Evolutionary conservation across 768 basidiomycete species (phyloP), one percentile per base, ranked within the genome.

Genomic region (Mrakia frigida): DNA sequence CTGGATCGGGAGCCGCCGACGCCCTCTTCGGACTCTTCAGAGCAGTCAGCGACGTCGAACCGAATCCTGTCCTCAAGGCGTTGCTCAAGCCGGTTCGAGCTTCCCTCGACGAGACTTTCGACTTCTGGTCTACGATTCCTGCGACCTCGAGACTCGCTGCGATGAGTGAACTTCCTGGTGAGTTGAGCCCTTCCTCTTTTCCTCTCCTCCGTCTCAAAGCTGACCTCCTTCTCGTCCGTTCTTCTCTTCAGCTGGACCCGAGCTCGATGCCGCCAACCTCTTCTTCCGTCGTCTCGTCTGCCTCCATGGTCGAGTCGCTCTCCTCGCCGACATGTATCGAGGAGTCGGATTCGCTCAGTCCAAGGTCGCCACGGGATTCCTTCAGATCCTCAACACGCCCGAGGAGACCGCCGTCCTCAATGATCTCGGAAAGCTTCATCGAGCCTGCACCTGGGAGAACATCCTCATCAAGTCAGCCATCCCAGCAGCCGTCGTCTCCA

Each of bases 1-100:
- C 91, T 25, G 90, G 90, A 79, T 91, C 92, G 74, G 88, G 91
- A 41, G 89, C 91, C 2, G 93, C 93, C 35, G 91, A 92, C 81
- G 91, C 93, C 0, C 87, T 97, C 81, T 90, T 94, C 21, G 91
- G 92, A 81, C 91, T 94, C 69, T 89, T 96, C 84, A 89, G 93
- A 16, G 91, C 92, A 14, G 90, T 98, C 87, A 90, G 90, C 16
- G 95, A 98, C 81, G 90, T 90, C 43, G 88, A 91, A n/a, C 89
- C 91, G 0, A 88, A 86, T 74, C 90, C 91, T 79, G 91, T 92
- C 1, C 86, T 95, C 39, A 84, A 86, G 35, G 88, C 91, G 78
- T 86, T 96, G 73, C 85, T 90, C 23, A 86, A 87, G 77, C 86
- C 92, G 31, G 91, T 94, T 14, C 88, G 88, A 73, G 85, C 86